Evolutionary conservation across 345 rosid genomes (phyloP), one percentile per base, ranked within the genome.

Genomic region (Euphorbia peplus): DNA sequence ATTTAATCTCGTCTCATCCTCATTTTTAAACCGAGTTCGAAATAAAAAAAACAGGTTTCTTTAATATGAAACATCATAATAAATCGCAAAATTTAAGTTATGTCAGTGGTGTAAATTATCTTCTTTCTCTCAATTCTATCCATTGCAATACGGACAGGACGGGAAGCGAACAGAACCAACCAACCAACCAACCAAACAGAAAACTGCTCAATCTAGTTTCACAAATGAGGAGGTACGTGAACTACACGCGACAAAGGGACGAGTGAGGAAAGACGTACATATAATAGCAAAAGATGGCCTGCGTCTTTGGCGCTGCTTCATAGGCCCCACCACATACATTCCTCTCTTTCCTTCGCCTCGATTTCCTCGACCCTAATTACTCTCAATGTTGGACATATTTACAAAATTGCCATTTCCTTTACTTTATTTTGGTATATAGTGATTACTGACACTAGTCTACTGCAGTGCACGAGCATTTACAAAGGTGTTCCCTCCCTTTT

Each of bases 241-340:
- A 1, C 0, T 0, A 4, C 58, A 51, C 46, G 58, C 46, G 1
- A 9, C 15, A 4, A 19, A 5, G 7, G 42, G 37, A 15, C 25
- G 47, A 65, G 58, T 50, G 58, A 46, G 5, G 39, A 21, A 9
- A 10, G 8, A 8, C 3, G 57, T n/a, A n/a, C n/a, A n/a, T 18
- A 18, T 46, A 30, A n/a, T 25, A 46, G 16, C 25, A 15, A 39
- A 50, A 44, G 60, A 51, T 66, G 58, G 59, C 47, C 69, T 51
- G 60, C 69, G 69, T 44, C 69, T 51, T 66, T 30, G 69, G 46
- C 60, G 69, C 69, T 66, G 58, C 59, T 21, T 11, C 29, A 6
- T 50, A 32, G 69, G 59, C 69, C 69, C 57, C 69, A 66, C 69
- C 69, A 30, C 48, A 51, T 32, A 66, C 69, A 66, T 32, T 66